Evolutionary conservation across 345 rosid genomes (phyloP).

Genomic region (Acer negundo): DNA sequence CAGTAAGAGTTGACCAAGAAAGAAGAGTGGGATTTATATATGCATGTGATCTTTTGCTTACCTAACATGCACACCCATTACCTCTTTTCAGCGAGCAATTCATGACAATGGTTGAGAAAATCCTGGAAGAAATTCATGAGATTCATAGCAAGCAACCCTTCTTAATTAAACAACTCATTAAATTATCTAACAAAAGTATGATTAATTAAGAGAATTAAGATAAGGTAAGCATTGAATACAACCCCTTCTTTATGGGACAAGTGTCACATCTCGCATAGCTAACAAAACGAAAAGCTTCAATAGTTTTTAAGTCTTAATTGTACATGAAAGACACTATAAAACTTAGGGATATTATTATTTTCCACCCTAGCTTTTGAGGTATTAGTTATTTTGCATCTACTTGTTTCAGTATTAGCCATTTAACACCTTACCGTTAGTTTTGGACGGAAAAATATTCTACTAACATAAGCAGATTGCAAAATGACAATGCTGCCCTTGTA

Average conservation of each 20-base stretch:
- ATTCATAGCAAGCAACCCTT: background rate
- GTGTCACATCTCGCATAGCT: too few relatives aligned
- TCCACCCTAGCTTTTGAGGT: too few relatives aligned
- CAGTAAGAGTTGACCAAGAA: background rate
- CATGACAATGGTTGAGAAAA: background rate
- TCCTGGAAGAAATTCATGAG: constrained; percentile 5
- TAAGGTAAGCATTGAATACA: background rate
- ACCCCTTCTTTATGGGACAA: background rate
- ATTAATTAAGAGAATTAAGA: background rate
- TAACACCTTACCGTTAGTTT: too few relatives aligned
- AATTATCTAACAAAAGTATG: background rate
- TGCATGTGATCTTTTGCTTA: constrained; percentile 13
- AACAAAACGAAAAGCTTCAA: too few relatives aligned
- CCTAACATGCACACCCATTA: constrained; percentile 22
- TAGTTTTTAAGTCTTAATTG: too few relatives aligned
- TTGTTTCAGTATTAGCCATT: too few relatives aligned
- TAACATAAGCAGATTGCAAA: too few relatives aligned
- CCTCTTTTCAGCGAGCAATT: background rate
- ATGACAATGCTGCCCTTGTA: too few relatives aligned
- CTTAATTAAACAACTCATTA: background rate
- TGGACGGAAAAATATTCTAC: too few relatives aligned
- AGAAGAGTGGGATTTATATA: constrained; percentile 16
- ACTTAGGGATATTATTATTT: too few relatives aligned
- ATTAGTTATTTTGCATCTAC: too few relatives aligned
- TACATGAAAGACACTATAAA: too few relatives aligned